Base-by-base conservation (phyloP, 805 yeast species). In the Lipomyces sp. region DNA sequence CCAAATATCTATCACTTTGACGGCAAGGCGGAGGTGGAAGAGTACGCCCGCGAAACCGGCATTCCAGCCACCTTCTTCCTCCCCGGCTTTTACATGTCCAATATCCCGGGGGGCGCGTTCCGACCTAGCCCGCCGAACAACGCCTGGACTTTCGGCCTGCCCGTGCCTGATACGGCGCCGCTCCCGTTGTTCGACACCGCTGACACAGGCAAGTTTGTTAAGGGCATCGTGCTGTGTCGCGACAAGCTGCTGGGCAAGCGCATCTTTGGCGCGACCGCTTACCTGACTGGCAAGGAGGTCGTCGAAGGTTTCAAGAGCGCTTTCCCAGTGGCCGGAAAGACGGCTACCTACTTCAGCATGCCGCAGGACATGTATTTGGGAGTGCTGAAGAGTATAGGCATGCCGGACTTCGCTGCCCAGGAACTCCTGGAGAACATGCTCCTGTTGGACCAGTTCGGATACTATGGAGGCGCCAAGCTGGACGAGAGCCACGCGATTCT, bases 51-150 rank as follows among this genome's bases (percentile, higher is more conserved):
- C 5, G 30, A 65, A 7, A 18, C 5, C 4, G 15, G 48, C 35
- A n/a, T 59, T 2, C 39, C 60, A 3, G 63, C 63, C 33, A 57
- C 64, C 2, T 59, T 60, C 35, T 39, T 54, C n/a, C 13, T 57
- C 24, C 63, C 63, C 2, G 62, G 64, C 4, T 59, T n/a, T 29
- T 59, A 15, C 11, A 54, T 59, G 60, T 35, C 39, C 39, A 35
- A 35, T 35, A 35, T 35, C 39, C 39, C 39, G 7, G 39, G 39
- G 39, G 39, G 1, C 39, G 2, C 39, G 2, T 35, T 35, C 39
- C 39, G 39, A 35, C 39, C 39, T 35, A 10, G 39, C 7, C 39
- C 39, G 39, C 39, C 39, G 39, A 35, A 35, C 39, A 35, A 35
- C 39, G 39, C 39, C 39, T 35, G 39, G 39, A 35, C 39, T 35